Base-by-base conservation (phyloP, 768 basidiomycete species). In the Suillus luteus region DNA sequence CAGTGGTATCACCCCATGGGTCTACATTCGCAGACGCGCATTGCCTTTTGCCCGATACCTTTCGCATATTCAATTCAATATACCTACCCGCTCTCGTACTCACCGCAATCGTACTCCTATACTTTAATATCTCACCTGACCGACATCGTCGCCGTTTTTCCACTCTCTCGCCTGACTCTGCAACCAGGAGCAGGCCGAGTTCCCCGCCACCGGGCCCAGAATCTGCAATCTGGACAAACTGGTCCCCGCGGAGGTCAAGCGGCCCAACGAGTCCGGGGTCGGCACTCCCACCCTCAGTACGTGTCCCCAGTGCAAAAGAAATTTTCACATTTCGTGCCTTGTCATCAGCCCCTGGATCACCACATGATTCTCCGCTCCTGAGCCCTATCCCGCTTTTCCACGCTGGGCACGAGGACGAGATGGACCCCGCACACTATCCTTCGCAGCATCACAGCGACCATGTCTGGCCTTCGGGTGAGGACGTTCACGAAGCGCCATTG, bases 21-120 rank as follows among this genome's bases (percentile, higher is more conserved):
- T 72, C 76, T 37, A 85, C 88, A 1, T 82, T 88, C 64, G 82
- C 84, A 27, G 89, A 93, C 67, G 74, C 76, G n/a, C 83, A 86
- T 0, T 97, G 95, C 74, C 76, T 86, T 69, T 82, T 96, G n/a
- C 95, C 95, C 0, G 85, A 92, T 68, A 87, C 89, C 61, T 76
- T 77, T 57, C 77, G 78, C 24, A 82, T 92, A 40, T 88, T 90
- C 74, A 77, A 77, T 19, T 77, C 80, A 48, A 74, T 86, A 49
- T 95, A 95, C 75, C 64, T 85, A n/a, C 87, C 91, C 6, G 80
- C 85, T 46, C 71, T 85, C n/a, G 46, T 85, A 62, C 66, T 91
- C 43, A 86, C 88, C 5, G 62, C 87, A 19, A 33, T 86, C 27
- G 62, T 78, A 4, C 72, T 90, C 31, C 67, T 85, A 46, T 62